Percentiles rank a stretch among this genome's conserved stretches.
phyloP scores from a whole-genome alignment of 2,329 filamentous ascomycete species.

The Colletotrichum musae region DNA sequence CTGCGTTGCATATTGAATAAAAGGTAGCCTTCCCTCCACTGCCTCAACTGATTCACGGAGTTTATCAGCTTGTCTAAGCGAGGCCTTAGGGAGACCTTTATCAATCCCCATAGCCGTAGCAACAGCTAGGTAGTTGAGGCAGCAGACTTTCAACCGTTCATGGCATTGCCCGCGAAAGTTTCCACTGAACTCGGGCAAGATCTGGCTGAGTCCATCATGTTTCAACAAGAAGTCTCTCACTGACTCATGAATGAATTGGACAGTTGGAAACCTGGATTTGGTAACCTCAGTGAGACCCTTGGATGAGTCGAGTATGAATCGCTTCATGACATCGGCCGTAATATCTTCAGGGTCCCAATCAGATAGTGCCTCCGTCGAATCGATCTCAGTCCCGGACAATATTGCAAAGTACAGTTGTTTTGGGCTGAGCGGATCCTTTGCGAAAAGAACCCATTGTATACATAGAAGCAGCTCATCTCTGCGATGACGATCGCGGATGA shows the following conservation, averaged over 20 bases:
- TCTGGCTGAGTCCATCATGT: no score
- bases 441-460: slow-evolving; percentile 65
- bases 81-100: no score
- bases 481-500: slow-evolving; percentile 59
- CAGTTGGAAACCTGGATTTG: no score
- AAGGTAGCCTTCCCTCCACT: no score
- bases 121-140: no score
- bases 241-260: slow-evolving; percentile 66
- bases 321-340: slow-evolving; percentile 45
- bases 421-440: slow-evolving; percentile 55
- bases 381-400: slow-evolving; percentile 41
- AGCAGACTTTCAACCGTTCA: no score
- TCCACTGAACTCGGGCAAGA: no score
- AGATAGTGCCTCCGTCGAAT: slow-evolving; percentile 38
- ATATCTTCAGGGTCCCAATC: slow-evolving; percentile 39
- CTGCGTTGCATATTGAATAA: no score
- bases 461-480: slow-evolving; percentile 57
- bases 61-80: no score
- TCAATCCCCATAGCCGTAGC: no score
- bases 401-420: slow-evolving; percentile 61
- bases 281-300: slow-evolving; percentile 62
- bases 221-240: slow-evolving; percentile 57
- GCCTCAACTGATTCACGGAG: no score
- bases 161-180: no score
- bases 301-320: slow-evolving; percentile 55